Percentiles rank a stretch among this genome's conserved stretches.
phyloP scores from a whole-genome alignment of 116 monocot genomes.

The Dioscorea cayenensis region DNA sequence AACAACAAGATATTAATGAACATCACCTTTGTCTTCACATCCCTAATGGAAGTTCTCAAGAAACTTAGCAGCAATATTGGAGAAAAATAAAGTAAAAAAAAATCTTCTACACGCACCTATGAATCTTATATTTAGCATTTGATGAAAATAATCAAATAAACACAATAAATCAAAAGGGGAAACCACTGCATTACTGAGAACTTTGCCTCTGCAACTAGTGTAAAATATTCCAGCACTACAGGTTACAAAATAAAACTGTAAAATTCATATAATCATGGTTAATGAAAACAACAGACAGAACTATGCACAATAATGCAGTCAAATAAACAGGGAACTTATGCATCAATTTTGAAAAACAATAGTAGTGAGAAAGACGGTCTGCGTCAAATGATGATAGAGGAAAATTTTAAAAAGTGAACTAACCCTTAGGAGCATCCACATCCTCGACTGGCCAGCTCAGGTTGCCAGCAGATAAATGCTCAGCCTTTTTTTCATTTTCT shows the following conservation, averaged over 20 bases:
- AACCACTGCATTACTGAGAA: constrained; percentile 45
- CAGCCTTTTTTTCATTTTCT: constrained; percentile 40
- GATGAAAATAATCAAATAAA: neutral
- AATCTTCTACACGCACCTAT: constrained; percentile 60
- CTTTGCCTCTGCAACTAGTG: constrained; percentile 62
- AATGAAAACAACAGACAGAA: neutral
- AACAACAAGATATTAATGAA: neutral
- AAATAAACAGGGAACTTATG: neutral
- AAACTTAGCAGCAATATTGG: constrained; percentile 66
- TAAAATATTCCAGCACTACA: constrained; percentile 68
- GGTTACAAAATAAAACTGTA: neutral
- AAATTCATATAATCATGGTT: neutral
- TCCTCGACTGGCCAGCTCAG: constrained; percentile 51
- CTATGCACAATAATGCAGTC: neutral
- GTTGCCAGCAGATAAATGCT: constrained; percentile 9
- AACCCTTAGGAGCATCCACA: constrained; percentile 77
- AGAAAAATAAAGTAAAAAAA: constrained; percentile 68
- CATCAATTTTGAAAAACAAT: neutral
- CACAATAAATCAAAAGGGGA: neutral
- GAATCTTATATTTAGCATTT: neutral
- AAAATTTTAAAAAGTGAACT: constrained; percentile 2
- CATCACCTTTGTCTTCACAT: constrained; percentile 85
- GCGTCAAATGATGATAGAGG: too few relatives aligned
- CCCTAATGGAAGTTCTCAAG: constrained; percentile 43
- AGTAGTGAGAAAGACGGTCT: neutral